A percentile compares a stretch with the other conserved stretches of the same genome.
Conservation (phyloP, 306 rosid species). For the Cucurbita argyrosperma region DNA sequence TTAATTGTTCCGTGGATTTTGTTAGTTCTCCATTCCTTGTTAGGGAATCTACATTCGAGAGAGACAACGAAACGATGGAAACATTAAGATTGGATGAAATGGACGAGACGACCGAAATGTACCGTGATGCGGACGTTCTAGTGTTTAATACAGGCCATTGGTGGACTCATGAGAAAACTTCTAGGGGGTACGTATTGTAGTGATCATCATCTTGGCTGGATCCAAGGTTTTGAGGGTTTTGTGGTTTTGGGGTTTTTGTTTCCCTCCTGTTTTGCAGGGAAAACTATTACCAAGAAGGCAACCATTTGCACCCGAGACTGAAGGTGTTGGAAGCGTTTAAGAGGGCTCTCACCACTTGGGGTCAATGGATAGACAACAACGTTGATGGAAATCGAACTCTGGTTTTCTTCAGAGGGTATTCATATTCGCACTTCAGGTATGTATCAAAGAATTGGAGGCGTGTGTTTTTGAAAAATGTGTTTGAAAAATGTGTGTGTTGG, state of each 20-base stretch:
- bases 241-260: not conserved
- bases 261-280: slow-evolving; percentile 38
- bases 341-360: slow-evolving; percentile 87
- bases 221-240: not conserved
- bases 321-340: slow-evolving; percentile 65
- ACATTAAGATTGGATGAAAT: slow-evolving; percentile 87
- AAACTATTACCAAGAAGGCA: slow-evolving; percentile 92
- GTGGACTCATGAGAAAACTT: slow-evolving; percentile 99
- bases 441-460: too few species aligned
- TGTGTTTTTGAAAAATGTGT: too few species aligned
- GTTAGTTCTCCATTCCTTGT: slow-evolving; percentile 84
- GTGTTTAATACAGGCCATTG: slow-evolving; percentile 95
- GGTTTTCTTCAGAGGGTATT: slow-evolving; percentile 88
- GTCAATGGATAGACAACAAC: slow-evolving; percentile 55
- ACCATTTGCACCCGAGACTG: slow-evolving; percentile 54
- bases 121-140: slow-evolving; percentile 64
- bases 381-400: slow-evolving; percentile 47
- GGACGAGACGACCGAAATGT: slow-evolving; percentile 53
- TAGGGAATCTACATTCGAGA: slow-evolving; percentile 49
- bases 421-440: slow-evolving; percentile 84
- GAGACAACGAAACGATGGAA: slow-evolving; percentile 46
- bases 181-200: slow-evolving; percentile 42
- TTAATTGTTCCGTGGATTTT: slow-evolving; percentile 75
- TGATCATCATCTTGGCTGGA: not conserved
- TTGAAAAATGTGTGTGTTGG: slow-evolving; percentile 11